Evolutionary conservation across 2,329 filamentous ascomycete species (phyloP), one percentile per base, ranked within the genome.

Genomic region (Fusarium coffeatum): DNA sequence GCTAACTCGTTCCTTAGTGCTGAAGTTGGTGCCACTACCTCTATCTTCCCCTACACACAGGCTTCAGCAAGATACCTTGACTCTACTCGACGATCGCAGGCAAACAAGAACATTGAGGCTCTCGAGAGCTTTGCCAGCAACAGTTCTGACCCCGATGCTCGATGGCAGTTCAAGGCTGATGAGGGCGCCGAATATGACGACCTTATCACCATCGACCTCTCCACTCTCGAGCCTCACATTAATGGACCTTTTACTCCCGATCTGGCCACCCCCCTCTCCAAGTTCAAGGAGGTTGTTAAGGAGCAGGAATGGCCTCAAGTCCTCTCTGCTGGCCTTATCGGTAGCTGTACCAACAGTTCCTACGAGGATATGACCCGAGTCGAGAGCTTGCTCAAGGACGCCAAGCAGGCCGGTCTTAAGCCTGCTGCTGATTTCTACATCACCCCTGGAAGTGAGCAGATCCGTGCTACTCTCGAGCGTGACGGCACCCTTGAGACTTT

Each of bases 211-310:
- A 93, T 99, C 84, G 95, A 99, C 87, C 89, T 99, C 58, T 92
- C 89, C 63, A 92, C 95, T 83, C 91, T 99, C 50, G 96, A 99
- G 87, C 96, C 96, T 73, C 93, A 98, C 81, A 94, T 99, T 86
- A 99, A 99, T 86, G 96, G 96, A 73, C 96, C 96, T 72, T 98
- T 98, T 89, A 99, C 96, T 28, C 96, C 96, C 67, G 96, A 99
- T 89, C 87, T 99, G 84, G 94, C 94, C 59, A 98, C 96, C 10
- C 96, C 96, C 54, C 97, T 99, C 81, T 97, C 93, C 84, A 96
- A 98, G 86, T 97, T 98, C 86, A 93, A 92, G 83, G 91, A 97
- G 78, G 93, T 93, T 74, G 95, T 95, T 78, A 94, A 97, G 86
- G 90, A 91, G 78, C 97, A 99, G 86, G 89, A 91, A 82, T 99